These are phyloP conservation scores for Pyronema domesticum DNA, from an alignment of 495 filamentous ascomycete genomes.

Conservation along the genomic window DNA sequence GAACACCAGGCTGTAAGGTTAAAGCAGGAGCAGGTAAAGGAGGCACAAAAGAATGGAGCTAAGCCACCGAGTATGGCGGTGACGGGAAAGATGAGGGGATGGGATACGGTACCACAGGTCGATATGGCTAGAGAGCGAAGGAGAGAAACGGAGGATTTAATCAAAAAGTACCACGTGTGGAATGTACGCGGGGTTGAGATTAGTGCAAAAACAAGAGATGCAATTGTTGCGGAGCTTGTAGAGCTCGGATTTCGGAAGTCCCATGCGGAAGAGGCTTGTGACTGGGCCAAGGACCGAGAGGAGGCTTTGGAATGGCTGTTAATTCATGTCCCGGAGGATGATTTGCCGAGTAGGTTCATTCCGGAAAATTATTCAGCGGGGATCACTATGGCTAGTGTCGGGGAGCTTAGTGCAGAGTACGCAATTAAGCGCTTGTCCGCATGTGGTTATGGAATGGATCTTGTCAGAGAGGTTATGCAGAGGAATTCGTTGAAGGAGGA, in stretches of 20 bases:
- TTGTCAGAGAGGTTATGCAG: conserved; percentile 60
- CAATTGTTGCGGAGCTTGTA: conserved; percentile 55
- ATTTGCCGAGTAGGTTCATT: conserved; percentile 72
- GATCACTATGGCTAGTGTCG: conserved; percentile 59
- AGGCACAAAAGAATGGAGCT: conserved; percentile 9
- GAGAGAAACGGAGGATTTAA: conserved; percentile 54
- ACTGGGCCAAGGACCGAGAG: conserved; percentile 77
- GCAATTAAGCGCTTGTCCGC: conserved; percentile 36
- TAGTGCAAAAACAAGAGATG: conserved; percentile 33
- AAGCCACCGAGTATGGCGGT: conserved; percentile 4
- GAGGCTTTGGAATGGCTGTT: conserved; percentile 66
- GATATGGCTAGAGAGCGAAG: conserved; percentile 74
- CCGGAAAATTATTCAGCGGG: conserved; percentile 82
- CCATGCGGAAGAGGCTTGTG: conserved; percentile 75
- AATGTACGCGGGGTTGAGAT: conserved; percentile 60
- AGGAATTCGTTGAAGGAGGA: conserved; percentile 50
- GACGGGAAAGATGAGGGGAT: conserved; percentile 41
- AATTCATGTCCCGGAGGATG: conserved; percentile 91
- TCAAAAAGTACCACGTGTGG: conserved; percentile 65
- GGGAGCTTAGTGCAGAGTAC: conserved; percentile 28
- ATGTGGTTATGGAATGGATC: conserved; percentile 66
- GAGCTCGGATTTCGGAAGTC: conserved; percentile 65
- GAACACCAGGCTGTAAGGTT: conserved; percentile 61
- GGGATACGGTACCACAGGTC: conserved; percentile 71
- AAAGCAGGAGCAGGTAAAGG: conserved; percentile 42